Evolutionary conservation across 2,329 filamentous ascomycete genomes (phyloP).

Genomic region (Pleurostoma richardsiae): DNA sequence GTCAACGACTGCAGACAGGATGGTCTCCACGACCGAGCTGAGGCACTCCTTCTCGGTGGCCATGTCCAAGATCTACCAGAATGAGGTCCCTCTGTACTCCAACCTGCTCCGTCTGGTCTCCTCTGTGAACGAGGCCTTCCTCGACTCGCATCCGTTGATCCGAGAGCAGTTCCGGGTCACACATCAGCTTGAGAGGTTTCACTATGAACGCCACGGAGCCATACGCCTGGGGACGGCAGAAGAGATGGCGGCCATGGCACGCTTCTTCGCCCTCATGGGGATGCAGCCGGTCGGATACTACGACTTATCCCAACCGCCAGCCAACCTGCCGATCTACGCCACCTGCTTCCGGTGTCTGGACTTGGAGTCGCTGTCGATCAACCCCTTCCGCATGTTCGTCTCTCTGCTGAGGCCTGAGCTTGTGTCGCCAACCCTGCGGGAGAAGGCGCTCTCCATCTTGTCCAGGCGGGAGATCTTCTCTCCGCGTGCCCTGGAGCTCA

Average conservation of each 20-base stretch:
- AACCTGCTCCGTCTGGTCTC: conserved; percentile 7
- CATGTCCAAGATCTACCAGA: conserved; percentile 14
- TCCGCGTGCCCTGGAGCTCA: conserved; percentile 26
- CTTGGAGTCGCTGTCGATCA: neutral
- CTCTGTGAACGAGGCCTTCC: neutral
- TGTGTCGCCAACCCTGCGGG: conserved; percentile 16
- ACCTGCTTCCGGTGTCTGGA: conserved; percentile 42
- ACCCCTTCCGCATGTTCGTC: conserved; percentile 33
- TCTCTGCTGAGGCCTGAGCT: conserved; percentile 31
- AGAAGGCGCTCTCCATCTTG: neutral
- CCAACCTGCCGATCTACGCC: conserved; percentile 43
- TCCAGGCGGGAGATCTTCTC: conserved; percentile 30
- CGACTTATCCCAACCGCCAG: conserved; percentile 32
- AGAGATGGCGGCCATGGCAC: conserved; percentile 34
- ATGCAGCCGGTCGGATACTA: conserved; percentile 48
- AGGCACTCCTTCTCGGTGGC: conserved; percentile 5
- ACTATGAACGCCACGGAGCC: conserved; percentile 35
- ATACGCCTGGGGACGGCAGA: conserved; percentile 40
- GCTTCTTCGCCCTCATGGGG: conserved; percentile 40
- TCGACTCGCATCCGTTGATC: neutral
- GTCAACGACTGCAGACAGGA: no score
- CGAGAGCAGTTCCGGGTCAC: neutral
- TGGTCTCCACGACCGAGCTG: no score
- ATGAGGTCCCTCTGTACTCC: conserved; percentile 16
- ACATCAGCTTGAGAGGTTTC: neutral